Percentiles rank a stretch among this genome's conserved stretches.
Evolutionary conservation across 2,329 filamentous ascomycete genomes (phyloP).

Genomic region (Hymenoscyphus scutula): DNA sequence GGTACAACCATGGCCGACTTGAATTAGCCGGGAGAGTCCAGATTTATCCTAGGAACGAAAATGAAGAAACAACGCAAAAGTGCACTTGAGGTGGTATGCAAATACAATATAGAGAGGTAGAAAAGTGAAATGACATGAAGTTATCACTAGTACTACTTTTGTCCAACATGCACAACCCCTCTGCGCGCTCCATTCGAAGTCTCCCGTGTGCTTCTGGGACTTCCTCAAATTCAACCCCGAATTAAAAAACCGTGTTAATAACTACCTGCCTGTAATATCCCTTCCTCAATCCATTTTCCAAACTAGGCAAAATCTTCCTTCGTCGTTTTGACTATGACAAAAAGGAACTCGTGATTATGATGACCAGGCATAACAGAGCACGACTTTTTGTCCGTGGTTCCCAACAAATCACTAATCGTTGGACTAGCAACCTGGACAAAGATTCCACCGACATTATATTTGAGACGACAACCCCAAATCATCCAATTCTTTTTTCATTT

Average conservation of each 20-base stretch:
- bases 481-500: too few relatives aligned
- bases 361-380: constrained; percentile 23
- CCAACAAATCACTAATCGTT: constrained; percentile 41
- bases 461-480: too few relatives aligned
- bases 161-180: constrained; percentile 43
- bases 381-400: constrained; percentile 13
- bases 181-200: constrained; percentile 53
- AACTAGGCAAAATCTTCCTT: constrained; percentile 51
- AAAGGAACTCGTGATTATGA: constrained; percentile 43
- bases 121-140: too few relatives aligned
- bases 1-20: too few relatives aligned
- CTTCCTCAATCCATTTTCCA: constrained; percentile 54
- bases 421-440: constrained; percentile 53
- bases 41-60: too few relatives aligned
- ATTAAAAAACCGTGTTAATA: constrained; percentile 52
- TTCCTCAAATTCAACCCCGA: constrained; percentile 56
- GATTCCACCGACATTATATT: too few relatives aligned
- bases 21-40: too few relatives aligned
- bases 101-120: too few relatives aligned
- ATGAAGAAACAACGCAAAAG: too few relatives aligned
- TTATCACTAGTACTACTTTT: too few relatives aligned
- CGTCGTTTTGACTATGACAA: constrained; percentile 45
- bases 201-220: constrained; percentile 56
- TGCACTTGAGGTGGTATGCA: too few relatives aligned
- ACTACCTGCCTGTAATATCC: constrained; percentile 56